A percentile compares a stretch with the other conserved stretches of the same genome.
These are phyloP conservation scores for Dendrostoma leiphaemia DNA, from an alignment of 2,329 filamentous ascomycete species.

Conservation along the genomic window DNA sequence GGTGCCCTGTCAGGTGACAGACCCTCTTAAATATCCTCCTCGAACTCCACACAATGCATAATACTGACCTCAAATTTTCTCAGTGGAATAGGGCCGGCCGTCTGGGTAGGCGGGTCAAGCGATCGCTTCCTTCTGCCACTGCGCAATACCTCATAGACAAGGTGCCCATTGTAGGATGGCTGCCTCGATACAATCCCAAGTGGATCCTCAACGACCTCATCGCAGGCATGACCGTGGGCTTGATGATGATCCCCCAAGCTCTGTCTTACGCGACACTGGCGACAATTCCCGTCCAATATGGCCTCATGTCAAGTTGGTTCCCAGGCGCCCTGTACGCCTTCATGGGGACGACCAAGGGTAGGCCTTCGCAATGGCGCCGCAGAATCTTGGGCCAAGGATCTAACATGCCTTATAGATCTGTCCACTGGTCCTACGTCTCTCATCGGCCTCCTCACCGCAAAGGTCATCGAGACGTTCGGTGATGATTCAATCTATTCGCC, in stretches of 20 bases:
- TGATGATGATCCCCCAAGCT: slow-evolving; percentile 60
- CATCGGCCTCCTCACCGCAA: slow-evolving; percentile 60
- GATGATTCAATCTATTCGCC: slow-evolving; percentile 45
- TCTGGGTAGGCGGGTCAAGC: slow-evolving; percentile 28
- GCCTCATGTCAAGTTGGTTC: slow-evolving; percentile 59
- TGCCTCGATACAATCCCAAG: slow-evolving; percentile 58
- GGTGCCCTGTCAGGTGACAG: too few species aligned
- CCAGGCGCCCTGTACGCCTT: slow-evolving; percentile 56
- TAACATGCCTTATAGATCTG: slow-evolving; percentile 42
- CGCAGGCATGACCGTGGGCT: slow-evolving; percentile 58
- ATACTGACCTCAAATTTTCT: too few species aligned
- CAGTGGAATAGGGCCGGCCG: slow-evolving; percentile 32
- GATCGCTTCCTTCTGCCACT: slow-evolving; percentile 48
- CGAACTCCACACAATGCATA: too few species aligned
- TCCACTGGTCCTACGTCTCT: slow-evolving; percentile 64
- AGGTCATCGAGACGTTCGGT: slow-evolving; percentile 54
- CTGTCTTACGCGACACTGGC: slow-evolving; percentile 63
- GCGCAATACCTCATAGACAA: slow-evolving; percentile 58
- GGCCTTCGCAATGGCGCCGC: slow-evolving; percentile 11
- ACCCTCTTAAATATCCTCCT: too few species aligned
- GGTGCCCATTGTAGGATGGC: slow-evolving; percentile 60
- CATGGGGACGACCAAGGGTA: slow-evolving; percentile 62
- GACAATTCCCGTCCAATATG: slow-evolving; percentile 59
- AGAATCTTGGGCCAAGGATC: background rate
- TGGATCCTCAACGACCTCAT: slow-evolving; percentile 63